A percentile compares a stretch with the other conserved stretches of the same genome.
phyloP scores from a whole-genome alignment of 345 rosid genomes.

The Draba incana region DNA sequence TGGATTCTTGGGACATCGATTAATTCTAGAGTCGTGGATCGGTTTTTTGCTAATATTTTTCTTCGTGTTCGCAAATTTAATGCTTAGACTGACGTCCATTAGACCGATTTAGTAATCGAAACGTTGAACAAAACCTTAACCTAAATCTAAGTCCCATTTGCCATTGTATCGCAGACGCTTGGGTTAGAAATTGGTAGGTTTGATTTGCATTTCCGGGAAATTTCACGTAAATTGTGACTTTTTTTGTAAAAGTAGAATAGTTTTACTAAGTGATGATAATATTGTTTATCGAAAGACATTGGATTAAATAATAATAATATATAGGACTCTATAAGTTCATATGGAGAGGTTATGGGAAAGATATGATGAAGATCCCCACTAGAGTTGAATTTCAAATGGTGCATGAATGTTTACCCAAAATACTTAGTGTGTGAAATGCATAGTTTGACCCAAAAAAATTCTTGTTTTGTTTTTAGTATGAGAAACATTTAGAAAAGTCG shows the following conservation, averaged over 20 bases:
- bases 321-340: slow-evolving; percentile 5
- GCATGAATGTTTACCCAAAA: slow-evolving; percentile 44
- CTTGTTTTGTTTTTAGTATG: slow-evolving; percentile 30
- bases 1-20: too few relatives aligned
- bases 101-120: too few relatives aligned
- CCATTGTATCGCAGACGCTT: too few relatives aligned
- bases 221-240: slow-evolving; percentile 2
- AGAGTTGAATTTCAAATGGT: slow-evolving; percentile 38
- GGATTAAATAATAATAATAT: slow-evolving; percentile 11
- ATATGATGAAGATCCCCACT: slow-evolving; percentile 45
- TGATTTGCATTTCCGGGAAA: neutral
- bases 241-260: neutral
- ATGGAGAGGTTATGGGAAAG: slow-evolving; percentile 41
- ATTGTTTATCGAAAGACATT: neutral
- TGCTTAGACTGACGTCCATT: too few relatives aligned
- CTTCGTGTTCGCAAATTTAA: too few relatives aligned
- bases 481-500: slow-evolving; percentile 30
- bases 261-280: neutral
- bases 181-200: neutral
- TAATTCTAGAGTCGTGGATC: too few relatives aligned
- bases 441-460: slow-evolving; percentile 38
- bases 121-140: too few relatives aligned
- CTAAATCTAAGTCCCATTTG: too few relatives aligned
- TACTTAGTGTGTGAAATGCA: slow-evolving; percentile 33
- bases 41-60: too few relatives aligned